Evolutionary conservation across 2,329 filamentous ascomycete genomes (phyloP).

Genomic region (Plectosphaerella plurivora): DNA sequence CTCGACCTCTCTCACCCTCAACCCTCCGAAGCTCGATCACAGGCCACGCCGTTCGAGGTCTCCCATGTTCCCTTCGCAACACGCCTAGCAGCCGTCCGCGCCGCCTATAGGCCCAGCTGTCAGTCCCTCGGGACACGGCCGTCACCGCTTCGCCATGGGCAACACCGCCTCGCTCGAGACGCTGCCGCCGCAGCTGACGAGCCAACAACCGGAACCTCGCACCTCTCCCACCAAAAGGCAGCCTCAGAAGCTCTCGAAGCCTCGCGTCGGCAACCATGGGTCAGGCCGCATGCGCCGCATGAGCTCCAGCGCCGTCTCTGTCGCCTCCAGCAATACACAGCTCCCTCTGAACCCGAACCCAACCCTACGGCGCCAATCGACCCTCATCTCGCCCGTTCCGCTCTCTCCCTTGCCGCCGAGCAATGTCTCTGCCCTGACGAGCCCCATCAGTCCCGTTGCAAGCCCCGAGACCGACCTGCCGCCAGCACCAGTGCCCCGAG

Average conservation of each 20-base stretch:
- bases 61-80: not conserved
- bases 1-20: no score
- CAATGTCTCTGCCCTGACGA: not conserved
- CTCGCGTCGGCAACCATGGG: conserved; percentile 35
- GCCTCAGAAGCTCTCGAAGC: conserved; percentile 48
- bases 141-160: conserved; percentile 35
- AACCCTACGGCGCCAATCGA: not conserved
- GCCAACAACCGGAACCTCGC: not conserved
- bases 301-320: conserved; percentile 25
- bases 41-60: not conserved
- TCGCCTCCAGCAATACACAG: conserved; percentile 19
- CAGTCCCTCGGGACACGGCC: not conserved
- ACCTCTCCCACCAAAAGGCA: conserved; percentile 19
- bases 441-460: not conserved
- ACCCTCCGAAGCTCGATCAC: no score
- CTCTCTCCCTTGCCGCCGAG: conserved; percentile 5
- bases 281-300: conserved; percentile 16
- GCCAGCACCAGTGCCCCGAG: conserved; percentile 1
- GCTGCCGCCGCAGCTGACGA: conserved; percentile 13
- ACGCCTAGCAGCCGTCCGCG: not conserved
- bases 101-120: not conserved
- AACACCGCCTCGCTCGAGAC: conserved; percentile 44
- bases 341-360: conserved; percentile 8
- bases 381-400: conserved; percentile 1
- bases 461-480: conserved; percentile 2